phyloP scores from a whole-genome alignment of 2,329 filamentous ascomycete species.

The Diaporthe vaccinii region DNA sequence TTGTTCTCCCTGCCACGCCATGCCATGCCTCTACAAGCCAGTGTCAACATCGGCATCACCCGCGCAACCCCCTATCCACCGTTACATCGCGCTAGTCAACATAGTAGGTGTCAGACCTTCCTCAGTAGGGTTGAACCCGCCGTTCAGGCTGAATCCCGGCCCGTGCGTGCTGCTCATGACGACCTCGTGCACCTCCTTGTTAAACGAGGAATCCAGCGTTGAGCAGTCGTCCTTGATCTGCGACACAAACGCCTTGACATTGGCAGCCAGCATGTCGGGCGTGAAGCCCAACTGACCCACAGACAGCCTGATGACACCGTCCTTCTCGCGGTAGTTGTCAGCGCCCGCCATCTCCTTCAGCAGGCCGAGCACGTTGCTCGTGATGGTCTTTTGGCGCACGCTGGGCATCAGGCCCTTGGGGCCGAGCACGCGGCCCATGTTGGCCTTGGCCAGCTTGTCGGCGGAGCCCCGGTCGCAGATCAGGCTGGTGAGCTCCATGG shows the following conservation, averaged over 20 bases:
- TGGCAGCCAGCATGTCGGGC: slow-evolving; percentile 86
- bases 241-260: slow-evolving; percentile 83
- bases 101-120: slow-evolving; percentile 67
- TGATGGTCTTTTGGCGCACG: slow-evolving; percentile 88
- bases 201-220: slow-evolving; percentile 71
- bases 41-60: not conserved
- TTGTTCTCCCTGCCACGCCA: not conserved
- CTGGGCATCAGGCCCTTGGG: slow-evolving; percentile 95
- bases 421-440: slow-evolving; percentile 84
- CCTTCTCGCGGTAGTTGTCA: slow-evolving; percentile 87
- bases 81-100: slow-evolving; percentile 69
- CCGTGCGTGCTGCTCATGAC: slow-evolving; percentile 90
- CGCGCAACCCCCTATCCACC: not conserved
- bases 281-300: slow-evolving; percentile 92
- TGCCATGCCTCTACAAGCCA: not conserved
- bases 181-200: slow-evolving; percentile 80
- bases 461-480: slow-evolving; percentile 87
- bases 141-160: slow-evolving; percentile 89
- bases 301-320: slow-evolving; percentile 88
- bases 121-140: slow-evolving; percentile 76
- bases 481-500: slow-evolving; percentile 89
- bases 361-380: slow-evolving; percentile 80
- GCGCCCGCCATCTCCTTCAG: slow-evolving; percentile 88
- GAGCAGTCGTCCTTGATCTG: slow-evolving; percentile 84
- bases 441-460: slow-evolving; percentile 83